phyloP scores from a whole-genome alignment of 768 basidiomycete species.

The Gelatoporia subvermispora region DNA sequence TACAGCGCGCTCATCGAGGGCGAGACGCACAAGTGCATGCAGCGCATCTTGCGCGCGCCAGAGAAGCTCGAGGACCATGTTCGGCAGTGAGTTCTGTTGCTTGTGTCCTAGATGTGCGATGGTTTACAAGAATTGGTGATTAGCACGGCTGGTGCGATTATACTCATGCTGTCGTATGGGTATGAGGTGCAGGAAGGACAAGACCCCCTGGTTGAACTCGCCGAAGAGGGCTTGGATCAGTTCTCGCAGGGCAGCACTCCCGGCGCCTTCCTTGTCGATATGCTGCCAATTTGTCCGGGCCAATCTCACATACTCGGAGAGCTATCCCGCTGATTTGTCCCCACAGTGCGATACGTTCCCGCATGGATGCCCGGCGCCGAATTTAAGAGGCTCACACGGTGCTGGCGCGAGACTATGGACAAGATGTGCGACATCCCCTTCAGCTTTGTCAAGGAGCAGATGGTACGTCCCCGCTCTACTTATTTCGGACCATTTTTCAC shows the following conservation, averaged over 20 bases:
- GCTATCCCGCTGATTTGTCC: too few species aligned
- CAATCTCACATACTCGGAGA: too few species aligned
- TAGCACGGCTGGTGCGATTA: conserved; percentile 23
- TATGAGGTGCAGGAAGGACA: conserved; percentile 17
- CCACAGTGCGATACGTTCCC: conserved; percentile 31
- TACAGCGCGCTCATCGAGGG: not conserved
- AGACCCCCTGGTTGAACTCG: conserved; percentile 22
- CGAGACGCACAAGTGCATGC: not conserved
- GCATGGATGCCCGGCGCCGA: conserved; percentile 36
- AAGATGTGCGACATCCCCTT: conserved; percentile 29
- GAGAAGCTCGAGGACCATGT: conserved; percentile 8
- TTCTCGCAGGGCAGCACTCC: conserved; percentile 20
- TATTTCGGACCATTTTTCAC: not conserved
- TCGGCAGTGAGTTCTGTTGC: conserved; percentile 6
- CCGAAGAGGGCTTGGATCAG: conserved; percentile 19
- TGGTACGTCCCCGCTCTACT: conserved; percentile 21
- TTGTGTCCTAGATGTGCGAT: not conserved
- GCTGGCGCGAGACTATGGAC: conserved; percentile 14
- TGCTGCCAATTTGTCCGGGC: conserved; percentile 25
- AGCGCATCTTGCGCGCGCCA: conserved; percentile 6
- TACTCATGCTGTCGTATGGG: conserved; percentile 24
- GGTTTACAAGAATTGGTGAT: not conserved
- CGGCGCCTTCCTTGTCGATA: conserved; percentile 32
- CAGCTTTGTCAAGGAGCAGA: conserved; percentile 24
- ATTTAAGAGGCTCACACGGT: conserved; percentile 23